Conservation (phyloP, 345 rosid genomes). For the Raphanus raphanistrum region DNA sequence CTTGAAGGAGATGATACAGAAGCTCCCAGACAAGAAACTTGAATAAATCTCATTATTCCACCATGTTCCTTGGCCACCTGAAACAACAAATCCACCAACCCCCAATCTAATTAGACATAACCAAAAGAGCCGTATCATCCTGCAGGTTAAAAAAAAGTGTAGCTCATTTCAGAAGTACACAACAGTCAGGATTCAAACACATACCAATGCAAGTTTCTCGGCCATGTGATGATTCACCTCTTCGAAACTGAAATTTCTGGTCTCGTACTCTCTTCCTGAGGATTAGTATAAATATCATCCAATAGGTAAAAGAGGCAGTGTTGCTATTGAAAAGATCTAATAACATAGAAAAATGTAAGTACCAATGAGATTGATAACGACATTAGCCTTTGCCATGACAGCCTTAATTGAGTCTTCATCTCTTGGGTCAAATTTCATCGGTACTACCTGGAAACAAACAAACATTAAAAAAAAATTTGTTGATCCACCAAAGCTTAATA, state of each 20-base stretch:
- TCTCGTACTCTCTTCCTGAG: slow-evolving; percentile 89
- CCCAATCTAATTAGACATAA: slow-evolving; percentile 22
- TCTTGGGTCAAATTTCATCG: slow-evolving; percentile 86
- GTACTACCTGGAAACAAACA: slow-evolving; percentile 68
- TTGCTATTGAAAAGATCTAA: neutral
- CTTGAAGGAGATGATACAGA: slow-evolving; percentile 83
- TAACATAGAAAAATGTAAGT: slow-evolving; percentile 11
- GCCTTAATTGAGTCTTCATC: slow-evolving; percentile 94
- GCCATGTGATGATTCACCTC: slow-evolving; percentile 86
- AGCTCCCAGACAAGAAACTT: slow-evolving; percentile 93
- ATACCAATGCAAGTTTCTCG: slow-evolving; percentile 76
- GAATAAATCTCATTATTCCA: slow-evolving; percentile 93
- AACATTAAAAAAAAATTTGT: neutral
- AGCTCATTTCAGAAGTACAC: slow-evolving; percentile 9
- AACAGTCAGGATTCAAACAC: slow-evolving; percentile 32
- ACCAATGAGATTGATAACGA: slow-evolving; percentile 96
- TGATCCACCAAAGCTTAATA: neutral
- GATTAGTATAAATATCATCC: slow-evolving; percentile 18
- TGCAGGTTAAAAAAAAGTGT: neutral
- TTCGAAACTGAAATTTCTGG: slow-evolving; percentile 94
- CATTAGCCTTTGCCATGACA: slow-evolving; percentile 99
- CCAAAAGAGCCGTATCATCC: slow-evolving; percentile 9
- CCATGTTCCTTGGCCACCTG: slow-evolving; percentile 98
- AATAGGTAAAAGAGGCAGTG: neutral
- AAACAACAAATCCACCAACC: slow-evolving; percentile 27